phyloP scores from a whole-genome alignment of 352 stramenopile species.

The Blastocystis sp. region DNA sequence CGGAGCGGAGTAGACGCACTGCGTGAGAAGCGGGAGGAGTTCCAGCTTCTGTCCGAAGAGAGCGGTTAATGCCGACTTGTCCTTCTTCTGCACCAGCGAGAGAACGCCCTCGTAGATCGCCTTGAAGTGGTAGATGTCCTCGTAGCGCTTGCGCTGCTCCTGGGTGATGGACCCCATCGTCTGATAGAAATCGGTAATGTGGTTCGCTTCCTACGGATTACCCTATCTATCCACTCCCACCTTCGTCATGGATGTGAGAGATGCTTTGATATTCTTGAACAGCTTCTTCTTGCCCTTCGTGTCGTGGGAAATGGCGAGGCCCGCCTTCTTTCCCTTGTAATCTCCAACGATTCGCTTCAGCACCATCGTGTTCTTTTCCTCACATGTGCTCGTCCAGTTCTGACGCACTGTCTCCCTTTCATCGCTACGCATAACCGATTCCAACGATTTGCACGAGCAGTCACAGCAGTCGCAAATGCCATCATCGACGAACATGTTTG shows the following conservation, averaged over 20 bases:
- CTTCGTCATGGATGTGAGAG: constrained; percentile 2
- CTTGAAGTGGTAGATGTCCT: constrained; percentile 15
- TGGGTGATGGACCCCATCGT: neutral
- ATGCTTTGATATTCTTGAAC: constrained; percentile 1
- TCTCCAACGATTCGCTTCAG: neutral
- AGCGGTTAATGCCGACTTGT: neutral
- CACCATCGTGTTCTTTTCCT: neutral
- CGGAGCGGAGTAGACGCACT: constrained; percentile 34
- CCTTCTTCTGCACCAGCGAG: neutral
- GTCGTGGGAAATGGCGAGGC: neutral
- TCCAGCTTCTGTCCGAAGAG: constrained; percentile 28
- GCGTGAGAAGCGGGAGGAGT: constrained; percentile 9
- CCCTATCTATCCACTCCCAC: neutral
- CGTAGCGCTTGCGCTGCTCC: constrained; percentile 26
- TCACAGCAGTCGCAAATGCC: constrained; percentile 62
- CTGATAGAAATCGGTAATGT: neutral
- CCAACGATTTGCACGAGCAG: neutral
- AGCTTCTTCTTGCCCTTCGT: neutral
- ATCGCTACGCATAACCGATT: constrained; percentile 18
- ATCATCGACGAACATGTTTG: constrained; percentile 48
- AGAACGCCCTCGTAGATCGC: neutral
- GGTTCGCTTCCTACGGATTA: neutral
- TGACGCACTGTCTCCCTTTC: neutral
- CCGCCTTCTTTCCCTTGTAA: neutral
- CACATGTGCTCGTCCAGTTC: neutral